Percentiles rank a stretch among this genome's conserved stretches.
Conservation (phyloP, 352 stramenopile genomes). For the Globisporangium ultimum region DNA sequence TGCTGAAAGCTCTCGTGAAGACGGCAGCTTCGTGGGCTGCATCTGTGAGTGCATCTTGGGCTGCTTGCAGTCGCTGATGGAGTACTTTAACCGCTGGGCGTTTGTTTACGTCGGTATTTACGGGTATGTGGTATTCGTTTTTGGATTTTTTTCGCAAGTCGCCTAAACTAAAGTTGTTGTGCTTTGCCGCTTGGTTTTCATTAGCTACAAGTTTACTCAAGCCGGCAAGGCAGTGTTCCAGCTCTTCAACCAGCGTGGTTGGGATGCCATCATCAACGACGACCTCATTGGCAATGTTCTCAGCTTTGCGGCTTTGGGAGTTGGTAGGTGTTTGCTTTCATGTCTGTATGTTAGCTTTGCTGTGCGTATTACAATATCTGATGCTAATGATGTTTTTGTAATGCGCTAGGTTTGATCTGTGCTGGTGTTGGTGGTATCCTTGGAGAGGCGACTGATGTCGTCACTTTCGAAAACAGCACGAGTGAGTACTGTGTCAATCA, state of each 20-base stretch:
- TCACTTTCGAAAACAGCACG: slow-evolving; percentile 70
- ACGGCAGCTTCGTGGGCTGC: slow-evolving; percentile 69
- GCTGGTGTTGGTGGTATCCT: slow-evolving; percentile 46
- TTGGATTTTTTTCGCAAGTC: too few species aligned
- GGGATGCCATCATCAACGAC: slow-evolving; percentile 96
- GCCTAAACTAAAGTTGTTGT: too few species aligned
- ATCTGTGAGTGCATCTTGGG: slow-evolving; percentile 82
- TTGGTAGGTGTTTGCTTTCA: slow-evolving; percentile 48
- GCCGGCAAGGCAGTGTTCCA: slow-evolving; percentile 91
- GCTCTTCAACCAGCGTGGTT: slow-evolving; percentile 93
- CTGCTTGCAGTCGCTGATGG: slow-evolving; percentile 83
- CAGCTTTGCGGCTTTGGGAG: slow-evolving; percentile 83
- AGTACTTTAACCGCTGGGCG: slow-evolving; percentile 94
- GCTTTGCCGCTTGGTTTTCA: slow-evolving; percentile 13
- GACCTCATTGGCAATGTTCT: slow-evolving; percentile 92
- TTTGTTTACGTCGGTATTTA: slow-evolving; percentile 95
- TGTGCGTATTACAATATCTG: background rate
- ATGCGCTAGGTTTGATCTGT: slow-evolving; percentile 57
- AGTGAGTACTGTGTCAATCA: slow-evolving; percentile 18
- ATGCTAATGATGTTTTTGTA: background rate
- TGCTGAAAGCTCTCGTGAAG: slow-evolving; percentile 63
- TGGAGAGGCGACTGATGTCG: slow-evolving; percentile 47
- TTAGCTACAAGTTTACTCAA: slow-evolving; percentile 91
- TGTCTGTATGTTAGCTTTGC: background rate
- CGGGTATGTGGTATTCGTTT: slow-evolving; percentile 19